phyloP scores from a whole-genome alignment of 164 flowering plant species.

The Akebia trifoliata region DNA sequence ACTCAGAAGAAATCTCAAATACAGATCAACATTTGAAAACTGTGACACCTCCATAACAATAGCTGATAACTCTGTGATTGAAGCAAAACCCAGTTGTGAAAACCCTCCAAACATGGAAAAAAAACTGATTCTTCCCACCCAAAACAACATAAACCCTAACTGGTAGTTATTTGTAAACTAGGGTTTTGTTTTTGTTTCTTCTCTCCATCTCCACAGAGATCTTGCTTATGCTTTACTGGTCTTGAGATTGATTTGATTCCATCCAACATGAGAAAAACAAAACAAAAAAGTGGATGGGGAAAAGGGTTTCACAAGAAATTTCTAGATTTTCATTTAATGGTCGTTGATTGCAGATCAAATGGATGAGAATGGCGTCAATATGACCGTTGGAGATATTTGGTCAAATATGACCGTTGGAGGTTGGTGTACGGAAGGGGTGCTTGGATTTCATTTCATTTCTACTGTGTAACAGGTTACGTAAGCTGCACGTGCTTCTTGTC shows the following conservation, averaged over 20 bases:
- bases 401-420: constrained; percentile 26
- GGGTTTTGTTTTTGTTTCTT: too few species aligned
- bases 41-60: constrained; percentile 28
- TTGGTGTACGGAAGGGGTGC: constrained; percentile 31
- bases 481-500: too few species aligned
- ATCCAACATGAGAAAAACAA: constrained; percentile 15
- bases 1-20: constrained; percentile 17
- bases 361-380: constrained; percentile 37
- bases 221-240: too few species aligned
- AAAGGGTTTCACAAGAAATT: constrained; percentile 18
- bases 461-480: too few species aligned
- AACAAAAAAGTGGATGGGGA: too few species aligned
- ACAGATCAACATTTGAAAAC: constrained; percentile 29
- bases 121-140: too few species aligned
- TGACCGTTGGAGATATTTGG: constrained; percentile 66
- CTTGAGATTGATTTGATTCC: constrained; percentile 24
- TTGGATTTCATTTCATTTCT: too few species aligned
- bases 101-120: constrained; percentile 16
- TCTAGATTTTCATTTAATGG: constrained; percentile 9
- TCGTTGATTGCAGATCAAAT: constrained; percentile 57
- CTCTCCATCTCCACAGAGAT: too few species aligned
- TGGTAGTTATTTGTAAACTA: too few species aligned
- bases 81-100: constrained; percentile 19
- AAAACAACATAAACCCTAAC: too few species aligned
- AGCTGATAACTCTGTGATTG: constrained; percentile 18